Conservation (phyloP, 2,329 filamentous ascomycete genomes). For the Hypomyces rosellus region DNA sequence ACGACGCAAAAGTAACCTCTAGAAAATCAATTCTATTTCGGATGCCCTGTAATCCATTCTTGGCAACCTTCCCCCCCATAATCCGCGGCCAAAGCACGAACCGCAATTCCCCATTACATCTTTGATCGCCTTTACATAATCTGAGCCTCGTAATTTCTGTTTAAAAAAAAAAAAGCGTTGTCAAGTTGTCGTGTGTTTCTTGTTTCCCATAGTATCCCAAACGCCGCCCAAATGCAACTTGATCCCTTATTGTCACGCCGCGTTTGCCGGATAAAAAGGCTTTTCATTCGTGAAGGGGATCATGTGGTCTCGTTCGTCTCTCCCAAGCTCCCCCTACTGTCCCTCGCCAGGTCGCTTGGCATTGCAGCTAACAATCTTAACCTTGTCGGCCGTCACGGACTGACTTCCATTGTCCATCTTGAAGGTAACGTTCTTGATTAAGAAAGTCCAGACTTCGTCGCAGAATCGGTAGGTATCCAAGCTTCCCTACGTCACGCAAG, state of each 20-base stretch:
- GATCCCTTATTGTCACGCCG: background rate
- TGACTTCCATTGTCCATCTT: conserved; percentile 81
- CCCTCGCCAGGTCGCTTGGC: conserved; percentile 61
- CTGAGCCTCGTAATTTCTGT: background rate
- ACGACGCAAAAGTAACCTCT: background rate
- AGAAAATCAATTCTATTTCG: background rate
- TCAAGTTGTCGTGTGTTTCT: background rate
- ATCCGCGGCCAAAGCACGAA: background rate
- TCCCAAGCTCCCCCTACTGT: background rate
- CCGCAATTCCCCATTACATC: background rate
- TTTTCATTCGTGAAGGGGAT: too few relatives aligned
- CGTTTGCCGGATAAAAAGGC: background rate
- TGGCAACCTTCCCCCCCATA: background rate
- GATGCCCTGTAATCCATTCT: background rate
- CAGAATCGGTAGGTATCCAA: conserved; percentile 98
- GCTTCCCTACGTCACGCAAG: conserved; percentile 59
- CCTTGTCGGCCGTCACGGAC: conserved; percentile 75
- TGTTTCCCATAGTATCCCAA: conserved; percentile 6
- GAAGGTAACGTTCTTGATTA: conserved; percentile 98
- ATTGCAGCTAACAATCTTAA: conserved; percentile 98
- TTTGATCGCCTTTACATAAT: background rate
- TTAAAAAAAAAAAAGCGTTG: too few relatives aligned
- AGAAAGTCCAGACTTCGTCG: conserved; percentile 98
- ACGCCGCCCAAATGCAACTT: conserved; percentile 15
- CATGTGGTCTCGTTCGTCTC: background rate